Percentiles rank a stretch among this genome's conserved stretches.
These are phyloP conservation scores for Trypanosoma mega DNA, from an alignment of 208 protist species.

Conservation along the genomic window DNA sequence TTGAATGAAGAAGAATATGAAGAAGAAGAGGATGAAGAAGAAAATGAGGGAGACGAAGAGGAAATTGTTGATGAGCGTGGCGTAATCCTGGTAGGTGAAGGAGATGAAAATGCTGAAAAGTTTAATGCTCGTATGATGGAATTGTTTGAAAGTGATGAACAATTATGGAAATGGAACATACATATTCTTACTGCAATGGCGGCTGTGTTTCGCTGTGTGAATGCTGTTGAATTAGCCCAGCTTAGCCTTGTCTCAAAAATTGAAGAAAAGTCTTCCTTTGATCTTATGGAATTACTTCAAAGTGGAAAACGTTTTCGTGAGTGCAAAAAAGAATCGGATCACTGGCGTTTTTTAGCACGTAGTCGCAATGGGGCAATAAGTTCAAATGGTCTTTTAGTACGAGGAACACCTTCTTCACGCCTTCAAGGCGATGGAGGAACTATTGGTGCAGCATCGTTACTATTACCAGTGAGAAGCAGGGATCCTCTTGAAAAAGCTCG, in stretches of 20 bases:
- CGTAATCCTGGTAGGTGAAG: too few species aligned
- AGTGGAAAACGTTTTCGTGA: slow-evolving; percentile 49
- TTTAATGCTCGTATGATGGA: slow-evolving; percentile 52
- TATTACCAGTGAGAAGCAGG: slow-evolving; percentile 59
- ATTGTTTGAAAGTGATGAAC: slow-evolving; percentile 75
- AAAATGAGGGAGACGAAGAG: slow-evolving; percentile 1
- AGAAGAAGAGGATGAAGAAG: slow-evolving; percentile 26
- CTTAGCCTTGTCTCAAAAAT: slow-evolving; percentile 45
- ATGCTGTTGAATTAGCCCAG: slow-evolving; percentile 55
- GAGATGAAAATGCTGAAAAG: slow-evolving; percentile 24
- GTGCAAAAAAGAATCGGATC: slow-evolving; percentile 70
- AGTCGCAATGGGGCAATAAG: slow-evolving; percentile 75
- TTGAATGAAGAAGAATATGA: slow-evolving; percentile 20
- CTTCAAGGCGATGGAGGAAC: slow-evolving; percentile 29
- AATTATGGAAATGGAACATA: slow-evolving; percentile 85
- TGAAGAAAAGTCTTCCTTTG: slow-evolving; percentile 28
- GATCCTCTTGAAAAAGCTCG: slow-evolving; percentile 74
- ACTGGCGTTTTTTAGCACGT: slow-evolving; percentile 66
- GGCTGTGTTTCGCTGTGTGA: slow-evolving; percentile 52
- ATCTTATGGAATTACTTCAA: slow-evolving; percentile 37
- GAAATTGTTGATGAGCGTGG: not conserved
- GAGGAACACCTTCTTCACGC: slow-evolving; percentile 23
- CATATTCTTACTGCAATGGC: slow-evolving; percentile 57
- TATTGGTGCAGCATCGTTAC: slow-evolving; percentile 67
- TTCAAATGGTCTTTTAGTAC: slow-evolving; percentile 82